Base-by-base conservation (phyloP, 306 rosid genomes). In the Notholithocarpus densiflorus region DNA sequence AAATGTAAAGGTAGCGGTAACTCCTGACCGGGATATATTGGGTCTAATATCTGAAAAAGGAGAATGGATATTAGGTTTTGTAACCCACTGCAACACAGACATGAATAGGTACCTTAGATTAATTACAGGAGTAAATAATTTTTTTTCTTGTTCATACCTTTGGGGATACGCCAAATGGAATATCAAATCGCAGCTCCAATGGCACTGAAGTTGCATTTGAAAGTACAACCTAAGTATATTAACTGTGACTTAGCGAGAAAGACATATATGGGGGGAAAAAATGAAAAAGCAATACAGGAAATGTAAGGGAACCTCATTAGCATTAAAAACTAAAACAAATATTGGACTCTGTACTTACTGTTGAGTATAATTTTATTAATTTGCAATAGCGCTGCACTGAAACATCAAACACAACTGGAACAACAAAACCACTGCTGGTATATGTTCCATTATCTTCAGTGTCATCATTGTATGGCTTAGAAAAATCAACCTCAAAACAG, bases 341-440 rank as follows among this genome's bases (percentile, higher is more conserved):
- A 64, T 57, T 62, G 62, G 56, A 79, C 62, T 87, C 68, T 73
- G 80, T 74, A 75, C 90, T 62, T 91, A 95, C 98, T 80, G 98
- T 92, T 57, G 98, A 95, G 88, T 91, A 95, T 48, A 95, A 60
- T 75, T 91, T 91, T 75, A 95, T 89, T 80, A 92, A 78, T 90
- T 95, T 95, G 90, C 95, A 90, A 78, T 86, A 83, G 56, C 90
- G 98, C 80, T 92, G 86, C 72, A 88, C 91, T 75, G 98, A 92
- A 85, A 95, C 98, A 68, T 95, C 98, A 71, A 89, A 89, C 54
- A 95, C 97, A 79, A 92, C 98, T 4, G 98, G 98, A 84, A 91
- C 92, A 75, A 89, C 83, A 55, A 92, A 94, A 75, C 90, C 88
- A 51, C 89, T 77, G 18, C 56, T 76, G 29, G 80, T 45, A 75